A percentile compares a stretch with the other conserved stretches of the same genome.
Evolutionary conservation across 768 basidiomycete genomes (phyloP).

Genomic region (Royoungia palumana): DNA sequence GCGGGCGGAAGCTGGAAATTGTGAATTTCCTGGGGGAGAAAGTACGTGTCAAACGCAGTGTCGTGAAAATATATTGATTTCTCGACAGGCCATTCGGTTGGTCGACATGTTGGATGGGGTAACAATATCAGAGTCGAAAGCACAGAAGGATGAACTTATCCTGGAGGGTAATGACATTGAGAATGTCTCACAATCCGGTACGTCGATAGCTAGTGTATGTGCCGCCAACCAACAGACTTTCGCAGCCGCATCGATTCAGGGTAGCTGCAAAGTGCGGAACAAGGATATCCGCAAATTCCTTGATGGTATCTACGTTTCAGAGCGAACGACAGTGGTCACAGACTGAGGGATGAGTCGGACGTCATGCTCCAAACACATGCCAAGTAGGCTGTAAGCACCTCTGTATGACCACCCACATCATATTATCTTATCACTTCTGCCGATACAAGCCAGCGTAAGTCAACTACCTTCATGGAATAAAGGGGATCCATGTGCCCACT

Average conservation of each 20-base stretch:
- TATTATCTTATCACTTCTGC: slow-evolving; percentile 9
- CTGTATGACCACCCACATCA: slow-evolving; percentile 29
- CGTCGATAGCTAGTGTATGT: slow-evolving; percentile 8
- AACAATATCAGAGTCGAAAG: slow-evolving; percentile 76
- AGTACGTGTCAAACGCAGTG: slow-evolving; percentile 40
- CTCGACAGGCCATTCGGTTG: slow-evolving; percentile 76
- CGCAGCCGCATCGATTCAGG: slow-evolving; percentile 92
- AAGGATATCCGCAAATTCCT: slow-evolving; percentile 99
- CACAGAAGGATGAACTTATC: slow-evolving; percentile 93
- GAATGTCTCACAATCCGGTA: slow-evolving; percentile 95
- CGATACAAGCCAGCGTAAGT: background rate
- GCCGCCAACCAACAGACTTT: slow-evolving; percentile 7
- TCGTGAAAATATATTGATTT: background rate
- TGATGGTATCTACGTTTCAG: slow-evolving; percentile 90
- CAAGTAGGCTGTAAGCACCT: slow-evolving; percentile 20
- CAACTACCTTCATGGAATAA: slow-evolving; percentile 52
- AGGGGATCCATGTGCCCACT: slow-evolving; percentile 88
- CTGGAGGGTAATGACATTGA: slow-evolving; percentile 95
- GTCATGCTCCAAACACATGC: slow-evolving; percentile 16
- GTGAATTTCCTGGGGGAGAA: slow-evolving; percentile 96
- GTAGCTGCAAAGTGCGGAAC: slow-evolving; percentile 94
- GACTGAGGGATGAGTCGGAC: slow-evolving; percentile 32
- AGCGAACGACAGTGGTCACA: slow-evolving; percentile 59
- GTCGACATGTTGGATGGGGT: slow-evolving; percentile 92
- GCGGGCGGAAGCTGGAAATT: slow-evolving; percentile 74